Evolutionary conservation across 1,284 basidiomycete species (phyloP).

Genomic region (Fistulinella cinereoalba): DNA sequence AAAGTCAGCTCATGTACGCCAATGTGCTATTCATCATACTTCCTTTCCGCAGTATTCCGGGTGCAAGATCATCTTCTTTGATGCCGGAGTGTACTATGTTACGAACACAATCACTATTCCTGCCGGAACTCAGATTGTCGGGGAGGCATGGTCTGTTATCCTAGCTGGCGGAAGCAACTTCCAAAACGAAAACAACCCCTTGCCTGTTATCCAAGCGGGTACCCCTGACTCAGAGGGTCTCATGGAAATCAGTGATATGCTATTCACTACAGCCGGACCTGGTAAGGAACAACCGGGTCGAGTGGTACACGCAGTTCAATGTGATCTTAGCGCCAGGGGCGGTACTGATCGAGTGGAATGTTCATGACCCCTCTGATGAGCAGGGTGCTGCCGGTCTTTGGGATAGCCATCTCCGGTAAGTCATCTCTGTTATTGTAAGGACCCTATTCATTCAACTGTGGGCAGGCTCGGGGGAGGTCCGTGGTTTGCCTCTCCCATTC

Average conservation of each 20-base stretch:
- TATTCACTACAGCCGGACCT: slow-evolving; percentile 46
- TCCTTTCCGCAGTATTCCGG: slow-evolving; percentile 45
- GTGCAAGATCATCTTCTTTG: slow-evolving; percentile 56
- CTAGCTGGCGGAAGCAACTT: slow-evolving; percentile 49
- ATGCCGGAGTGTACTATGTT: slow-evolving; percentile 51
- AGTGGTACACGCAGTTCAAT: too few species aligned
- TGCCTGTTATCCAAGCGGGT: slow-evolving; percentile 44
- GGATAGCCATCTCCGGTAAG: slow-evolving; percentile 46
- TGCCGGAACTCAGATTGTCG: slow-evolving; percentile 49
- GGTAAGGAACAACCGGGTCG: too few species aligned
- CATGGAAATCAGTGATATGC: slow-evolving; percentile 47
- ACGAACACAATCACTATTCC: slow-evolving; percentile 54
- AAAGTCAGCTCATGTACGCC: not conserved
- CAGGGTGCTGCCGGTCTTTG: slow-evolving; percentile 55
- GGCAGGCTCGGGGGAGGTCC: slow-evolving; percentile 34
- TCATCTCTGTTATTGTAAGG: not conserved
- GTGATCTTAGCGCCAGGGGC: slow-evolving; percentile 50
- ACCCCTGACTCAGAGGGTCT: slow-evolving; percentile 38
- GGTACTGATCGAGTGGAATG: slow-evolving; percentile 59
- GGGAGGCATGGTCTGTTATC: slow-evolving; percentile 55
- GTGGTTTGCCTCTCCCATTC: not conserved
- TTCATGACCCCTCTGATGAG: slow-evolving; percentile 45
- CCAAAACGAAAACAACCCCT: slow-evolving; percentile 41
- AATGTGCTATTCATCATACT: too few species aligned
- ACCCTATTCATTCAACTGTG: not conserved